Percentiles rank a stretch among this genome's conserved stretches.
These are phyloP conservation scores for Blastomyces emzantsi DNA, from an alignment of 2,329 filamentous ascomycete genomes.

Conservation along the genomic window DNA sequence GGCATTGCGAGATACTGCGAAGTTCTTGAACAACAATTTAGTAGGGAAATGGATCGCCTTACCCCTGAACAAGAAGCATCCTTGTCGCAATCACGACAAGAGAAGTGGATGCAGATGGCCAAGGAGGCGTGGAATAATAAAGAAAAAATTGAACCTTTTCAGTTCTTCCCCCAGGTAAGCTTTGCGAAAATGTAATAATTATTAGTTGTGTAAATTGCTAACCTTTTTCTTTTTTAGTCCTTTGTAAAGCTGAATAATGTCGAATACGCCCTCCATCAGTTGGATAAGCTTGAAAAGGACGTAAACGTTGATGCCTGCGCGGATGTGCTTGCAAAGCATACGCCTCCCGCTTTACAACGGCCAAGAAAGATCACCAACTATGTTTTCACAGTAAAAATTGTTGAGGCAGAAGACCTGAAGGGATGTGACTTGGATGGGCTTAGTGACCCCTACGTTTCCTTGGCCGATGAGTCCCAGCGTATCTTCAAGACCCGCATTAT, in stretches of 20 bases:
- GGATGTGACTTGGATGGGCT: constrained; percentile 92
- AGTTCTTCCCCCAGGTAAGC: constrained; percentile 83
- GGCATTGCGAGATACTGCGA: constrained; percentile 89
- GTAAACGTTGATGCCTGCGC: constrained; percentile 91
- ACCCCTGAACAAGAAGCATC: constrained; percentile 79
- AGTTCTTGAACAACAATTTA: constrained; percentile 73
- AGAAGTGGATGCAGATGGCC: constrained; percentile 86
- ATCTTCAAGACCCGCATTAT: constrained; percentile 91
- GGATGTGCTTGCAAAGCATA: constrained; percentile 63
- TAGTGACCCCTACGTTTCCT: constrained; percentile 93
- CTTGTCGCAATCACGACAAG: constrained; percentile 70
- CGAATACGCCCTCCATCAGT: constrained; percentile 83
- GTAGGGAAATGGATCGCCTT: constrained; percentile 84
- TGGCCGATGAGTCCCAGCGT: constrained; percentile 94
- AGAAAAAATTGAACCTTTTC: constrained; percentile 91
- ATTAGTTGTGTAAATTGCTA: neutral
- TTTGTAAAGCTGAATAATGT: constrained; percentile 98
- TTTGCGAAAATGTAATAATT: constrained; percentile 12
- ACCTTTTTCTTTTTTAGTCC: constrained; percentile 49
- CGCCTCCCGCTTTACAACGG: constrained; percentile 60
- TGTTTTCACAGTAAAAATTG: constrained; percentile 97
- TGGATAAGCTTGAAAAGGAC: constrained; percentile 79
- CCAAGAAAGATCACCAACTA: constrained; percentile 72
- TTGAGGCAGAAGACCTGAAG: constrained; percentile 95
- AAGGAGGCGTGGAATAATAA: constrained; percentile 89